Base-by-base conservation (phyloP, 176 grass and related monocot genomes). In the Panicum miliaceum region DNA sequence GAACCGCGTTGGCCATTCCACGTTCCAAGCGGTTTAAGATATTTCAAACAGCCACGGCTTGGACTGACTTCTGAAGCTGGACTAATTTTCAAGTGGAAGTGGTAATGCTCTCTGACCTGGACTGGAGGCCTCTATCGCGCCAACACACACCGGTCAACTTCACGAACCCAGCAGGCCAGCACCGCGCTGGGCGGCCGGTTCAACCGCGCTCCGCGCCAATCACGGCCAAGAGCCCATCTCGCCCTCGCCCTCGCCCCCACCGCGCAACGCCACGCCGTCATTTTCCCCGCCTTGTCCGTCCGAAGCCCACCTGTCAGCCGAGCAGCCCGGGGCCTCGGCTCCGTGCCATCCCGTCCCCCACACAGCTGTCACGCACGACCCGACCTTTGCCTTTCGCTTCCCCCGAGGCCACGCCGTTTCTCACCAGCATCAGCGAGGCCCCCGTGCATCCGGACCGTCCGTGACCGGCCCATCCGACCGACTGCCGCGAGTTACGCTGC, bases 361-460 rank as follows among this genome's bases (percentile, higher is more conserved):
- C 60, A 12, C 45, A 38, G 37, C 27, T 54, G 85, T 71, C 80
- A 60, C 64, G 65, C 64, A 42, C 25, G 85, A 9, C 77, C 37
- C 37, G 69, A 4, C 66, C 25, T 64, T 29, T 0, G 46, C 61
- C 82, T 90, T 90, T 82, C 64, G 56, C 72, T 20, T 32, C 11
- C 26, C 83, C 84, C 78, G 65, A 86, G 37, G 64, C 72, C 78
- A 76, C 25, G 40, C 41, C 41, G 9, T 79, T 56, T 61, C 63
- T 29, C 79, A 32, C 57, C 62, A 2, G 6, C 40, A 10, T 4
- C 45, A 73, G 32, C 25, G 6, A 11, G 35, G 11, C 12, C 0
- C 18, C 14, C 41, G 13, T 65, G 19, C 61, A 74, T 89, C 87
- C 19, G 3, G 61, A 53, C 82, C 70, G 71, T 89, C 77, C 57